Evolutionary conservation across 208 protist genomes (phyloP).

Genomic region (Crithidia acanthocephali): DNA sequence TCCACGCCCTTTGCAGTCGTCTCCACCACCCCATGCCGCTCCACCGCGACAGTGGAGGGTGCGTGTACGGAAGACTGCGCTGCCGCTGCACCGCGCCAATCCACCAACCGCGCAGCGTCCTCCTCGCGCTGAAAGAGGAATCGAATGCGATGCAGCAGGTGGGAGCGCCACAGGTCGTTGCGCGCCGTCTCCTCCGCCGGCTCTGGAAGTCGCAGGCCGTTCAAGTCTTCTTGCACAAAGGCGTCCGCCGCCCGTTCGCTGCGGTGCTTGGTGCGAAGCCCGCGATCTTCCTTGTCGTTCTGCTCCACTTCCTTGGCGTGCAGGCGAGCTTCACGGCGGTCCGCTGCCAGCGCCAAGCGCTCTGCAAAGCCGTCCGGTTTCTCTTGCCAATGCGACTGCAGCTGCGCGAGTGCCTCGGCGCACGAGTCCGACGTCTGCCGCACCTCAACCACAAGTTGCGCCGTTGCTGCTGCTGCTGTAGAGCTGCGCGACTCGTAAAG

Average conservation of each 20-base stretch:
- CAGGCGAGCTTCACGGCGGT: constrained; percentile 16
- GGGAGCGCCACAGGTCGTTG: constrained; percentile 11
- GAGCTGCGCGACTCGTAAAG: constrained; percentile 12
- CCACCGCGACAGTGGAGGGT: neutral
- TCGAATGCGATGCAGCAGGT: constrained; percentile 30
- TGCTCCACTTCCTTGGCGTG: constrained; percentile 16
- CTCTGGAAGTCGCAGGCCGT: constrained; percentile 21
- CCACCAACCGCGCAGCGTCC: constrained; percentile 23
- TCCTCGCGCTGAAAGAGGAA: constrained; percentile 32
- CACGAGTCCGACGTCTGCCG: constrained; percentile 28
- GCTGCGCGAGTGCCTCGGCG: constrained; percentile 26
- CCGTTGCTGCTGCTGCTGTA: too few relatives aligned
- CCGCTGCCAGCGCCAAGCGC: constrained; percentile 9
- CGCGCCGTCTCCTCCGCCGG: constrained; percentile 9
- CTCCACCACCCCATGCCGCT: neutral
- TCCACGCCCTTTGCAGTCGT: neutral
- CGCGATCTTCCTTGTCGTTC: constrained; percentile 32
- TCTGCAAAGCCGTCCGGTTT: constrained; percentile 32
- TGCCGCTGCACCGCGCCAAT: neutral
- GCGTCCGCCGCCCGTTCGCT: too few relatives aligned
- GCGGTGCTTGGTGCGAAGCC: neutral
- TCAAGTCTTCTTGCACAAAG: constrained; percentile 11
- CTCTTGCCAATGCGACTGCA: constrained; percentile 31
- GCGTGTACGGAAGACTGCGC: neutral
- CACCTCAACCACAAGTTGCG: constrained; percentile 30